Evolutionary conservation across 2,329 filamentous ascomycete species (phyloP), one percentile per base, ranked within the genome.

Genomic region (Thelonectria discophora): DNA sequence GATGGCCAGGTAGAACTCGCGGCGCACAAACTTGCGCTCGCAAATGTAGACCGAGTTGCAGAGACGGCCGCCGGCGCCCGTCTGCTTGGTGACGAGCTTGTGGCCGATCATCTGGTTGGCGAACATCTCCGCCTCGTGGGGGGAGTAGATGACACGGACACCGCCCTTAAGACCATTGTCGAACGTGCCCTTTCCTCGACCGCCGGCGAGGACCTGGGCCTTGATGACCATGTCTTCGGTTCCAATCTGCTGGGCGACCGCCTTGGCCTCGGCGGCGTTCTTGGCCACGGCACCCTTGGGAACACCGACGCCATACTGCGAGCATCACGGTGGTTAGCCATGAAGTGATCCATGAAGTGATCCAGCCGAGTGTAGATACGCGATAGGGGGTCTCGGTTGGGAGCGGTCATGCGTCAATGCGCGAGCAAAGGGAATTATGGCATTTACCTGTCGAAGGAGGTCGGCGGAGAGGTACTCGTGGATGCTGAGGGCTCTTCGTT

Each of bases 31-130:
- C 86, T 99, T 99, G 87, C 95, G 94, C 87, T 99, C 95, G 83
- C 94, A 97, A 78, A 99, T 98, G 86, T 97, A 98, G 78, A 99
- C 95, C 67, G 94, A 88, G 81, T 92, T 98, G 88, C 95, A 99
- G 78, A 97, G 88, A 79, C 95, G 93, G 77, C 95, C 95, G 73
- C 81, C 87, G 72, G 94, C 92, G 79, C 95, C 95, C 62, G 95
- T 99, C 86, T 99, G 95, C 89, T 99, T 99, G 80, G 95, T 99
- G 82, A 99, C 88, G 81, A 99, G 93, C 83, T 97, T 97, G 85
- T 99, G 94, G 77, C 95, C 95, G 81, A 99, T 98, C 95, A 99
- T 99, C 85, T 99, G 94, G 73, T 94, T 88, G 72, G 95, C 94
- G 78, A 99, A 97, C 89, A 98, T 97, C 86, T 93, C 91, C 76